phyloP scores from a whole-genome alignment of 2,329 filamentous ascomycete genomes.

The Aspergillus thermomutatus region DNA sequence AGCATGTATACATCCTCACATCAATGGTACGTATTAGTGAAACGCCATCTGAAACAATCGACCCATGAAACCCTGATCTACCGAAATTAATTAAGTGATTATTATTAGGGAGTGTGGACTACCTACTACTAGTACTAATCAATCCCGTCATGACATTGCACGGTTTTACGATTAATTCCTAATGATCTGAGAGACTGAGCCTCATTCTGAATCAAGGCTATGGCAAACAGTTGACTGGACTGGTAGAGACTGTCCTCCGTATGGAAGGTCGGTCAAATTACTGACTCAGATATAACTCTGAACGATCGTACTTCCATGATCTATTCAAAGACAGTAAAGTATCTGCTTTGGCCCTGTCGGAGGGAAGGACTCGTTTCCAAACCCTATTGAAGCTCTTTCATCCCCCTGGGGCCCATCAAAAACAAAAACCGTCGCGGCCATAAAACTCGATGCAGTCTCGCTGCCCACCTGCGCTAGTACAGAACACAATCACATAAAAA shows the following conservation, averaged over 20 bases:
- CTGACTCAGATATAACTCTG: background rate
- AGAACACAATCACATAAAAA: background rate
- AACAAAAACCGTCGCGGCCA: background rate
- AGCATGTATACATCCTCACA: no score
- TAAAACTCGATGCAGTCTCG: conserved; percentile 7
- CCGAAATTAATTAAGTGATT: background rate
- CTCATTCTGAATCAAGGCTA: background rate
- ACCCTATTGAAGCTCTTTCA: background rate
- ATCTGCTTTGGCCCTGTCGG: background rate
- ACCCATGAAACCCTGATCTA: background rate
- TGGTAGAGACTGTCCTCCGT: background rate
- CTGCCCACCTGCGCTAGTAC: conserved; percentile 2
- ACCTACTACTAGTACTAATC: no score
- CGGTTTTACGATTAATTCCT: no score
- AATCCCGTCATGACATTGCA: no score
- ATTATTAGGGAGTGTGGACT: no score
- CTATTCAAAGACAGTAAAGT: background rate
- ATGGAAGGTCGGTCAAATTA: background rate
- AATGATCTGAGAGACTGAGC: background rate
- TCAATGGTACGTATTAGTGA: background rate
- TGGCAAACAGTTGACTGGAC: background rate
- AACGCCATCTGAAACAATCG: background rate
- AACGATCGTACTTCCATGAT: background rate
- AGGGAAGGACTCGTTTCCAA: background rate
- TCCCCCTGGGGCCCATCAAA: background rate